phyloP scores from a whole-genome alignment of 345 rosid genomes.

The Turritis glabra region DNA sequence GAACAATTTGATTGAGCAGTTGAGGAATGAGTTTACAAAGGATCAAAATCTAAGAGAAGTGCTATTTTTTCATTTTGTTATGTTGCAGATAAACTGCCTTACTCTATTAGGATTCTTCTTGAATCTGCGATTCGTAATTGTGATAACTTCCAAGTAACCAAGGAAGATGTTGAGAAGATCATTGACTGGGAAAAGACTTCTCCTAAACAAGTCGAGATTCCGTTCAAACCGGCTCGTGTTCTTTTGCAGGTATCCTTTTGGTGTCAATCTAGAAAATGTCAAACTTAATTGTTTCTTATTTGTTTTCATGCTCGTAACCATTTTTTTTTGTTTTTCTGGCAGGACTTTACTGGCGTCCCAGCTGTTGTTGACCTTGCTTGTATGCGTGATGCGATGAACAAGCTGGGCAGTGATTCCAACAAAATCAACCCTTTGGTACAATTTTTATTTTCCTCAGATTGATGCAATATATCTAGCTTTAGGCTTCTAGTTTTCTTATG shows the following conservation, averaged over 20 bases:
- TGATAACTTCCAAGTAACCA: constrained; percentile 96
- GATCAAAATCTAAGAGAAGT: constrained; percentile 40
- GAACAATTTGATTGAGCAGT: not conserved
- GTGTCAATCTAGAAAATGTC: not conserved
- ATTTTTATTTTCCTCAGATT: not conserved
- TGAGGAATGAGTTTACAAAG: not conserved
- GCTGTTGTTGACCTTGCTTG: constrained; percentile 98
- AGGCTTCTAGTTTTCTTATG: not conserved
- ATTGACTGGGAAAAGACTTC: constrained; percentile 89
- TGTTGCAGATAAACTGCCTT: constrained; percentile 78
- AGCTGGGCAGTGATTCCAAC: constrained; percentile 79
- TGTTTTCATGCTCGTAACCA: constrained; percentile 39
- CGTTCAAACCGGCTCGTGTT: constrained; percentile 98
- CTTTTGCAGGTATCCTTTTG: constrained; percentile 67
- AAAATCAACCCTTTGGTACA: constrained; percentile 58
- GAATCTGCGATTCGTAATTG: constrained; percentile 97
- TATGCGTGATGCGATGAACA: constrained; percentile 99
- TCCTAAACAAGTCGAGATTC: constrained; percentile 95
- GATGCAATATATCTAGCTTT: not conserved
- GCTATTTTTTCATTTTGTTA: constrained; percentile 23
- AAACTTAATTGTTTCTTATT: not conserved
- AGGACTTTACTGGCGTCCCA: constrained; percentile 99
- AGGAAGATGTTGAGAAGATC: constrained; percentile 91
- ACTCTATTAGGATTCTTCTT: constrained; percentile 88
- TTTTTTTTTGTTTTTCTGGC: constrained; percentile 43